These are phyloP conservation scores for Populus alba DNA, from an alignment of 345 rosid genomes.

Conservation along the genomic window DNA sequence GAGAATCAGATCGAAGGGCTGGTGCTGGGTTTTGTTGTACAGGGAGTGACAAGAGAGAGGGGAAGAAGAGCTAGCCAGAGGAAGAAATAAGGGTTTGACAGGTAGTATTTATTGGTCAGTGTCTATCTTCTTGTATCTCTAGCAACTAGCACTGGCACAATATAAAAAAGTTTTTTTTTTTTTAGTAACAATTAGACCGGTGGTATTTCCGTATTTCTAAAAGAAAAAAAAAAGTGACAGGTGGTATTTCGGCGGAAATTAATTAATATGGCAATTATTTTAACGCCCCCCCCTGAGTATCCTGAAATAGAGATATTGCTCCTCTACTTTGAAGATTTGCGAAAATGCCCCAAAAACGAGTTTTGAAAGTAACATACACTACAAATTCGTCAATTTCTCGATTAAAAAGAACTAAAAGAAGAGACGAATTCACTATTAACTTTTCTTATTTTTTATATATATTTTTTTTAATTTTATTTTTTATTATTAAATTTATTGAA, in stretches of 20 bases:
- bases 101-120: not conserved
- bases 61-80: not conserved
- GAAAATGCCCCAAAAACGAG: not conserved
- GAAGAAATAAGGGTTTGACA: not conserved
- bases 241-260: not conserved
- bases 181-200: not conserved
- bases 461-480: too few species aligned
- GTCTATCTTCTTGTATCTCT: not conserved
- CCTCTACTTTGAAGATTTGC: not conserved
- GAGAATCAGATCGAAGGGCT: slow-evolving; percentile 7
- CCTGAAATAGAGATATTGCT: not conserved
- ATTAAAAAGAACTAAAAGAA: not conserved
- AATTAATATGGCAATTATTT: not conserved
- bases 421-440: too few species aligned
- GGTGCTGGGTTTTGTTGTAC: not conserved
- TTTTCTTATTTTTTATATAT: too few species aligned
- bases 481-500: too few species aligned
- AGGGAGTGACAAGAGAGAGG: not conserved
- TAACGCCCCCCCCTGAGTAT: not conserved
- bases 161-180: too few species aligned
- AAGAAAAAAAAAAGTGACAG: not conserved
- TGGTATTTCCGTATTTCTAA: not conserved
- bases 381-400: not conserved
- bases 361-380: not conserved
- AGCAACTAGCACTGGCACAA: not conserved